A percentile compares a stretch with the other conserved stretches of the same genome.
Evolutionary conservation across 2,329 filamentous ascomycete species (phyloP).

Genomic region (Clonostachys rhizophaga): DNA sequence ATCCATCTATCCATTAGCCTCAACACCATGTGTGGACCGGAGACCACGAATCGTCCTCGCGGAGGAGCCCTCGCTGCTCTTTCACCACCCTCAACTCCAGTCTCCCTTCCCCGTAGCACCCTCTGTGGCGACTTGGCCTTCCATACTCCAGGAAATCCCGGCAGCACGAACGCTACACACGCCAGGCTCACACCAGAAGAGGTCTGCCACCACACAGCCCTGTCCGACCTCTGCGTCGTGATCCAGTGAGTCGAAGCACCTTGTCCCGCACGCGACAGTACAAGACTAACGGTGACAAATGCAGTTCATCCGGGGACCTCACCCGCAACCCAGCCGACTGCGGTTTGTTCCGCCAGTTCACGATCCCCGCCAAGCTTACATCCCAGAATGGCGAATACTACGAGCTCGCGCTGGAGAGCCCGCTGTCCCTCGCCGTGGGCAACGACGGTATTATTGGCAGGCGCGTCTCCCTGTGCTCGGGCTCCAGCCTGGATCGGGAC

Average conservation of each 20-base stretch:
- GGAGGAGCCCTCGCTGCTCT: constrained; percentile 42
- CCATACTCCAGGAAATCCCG: constrained; percentile 31
- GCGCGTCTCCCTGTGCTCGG: constrained; percentile 33
- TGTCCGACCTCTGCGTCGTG: constrained; percentile 25
- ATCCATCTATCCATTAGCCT: background rate
- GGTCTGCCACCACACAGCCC: constrained; percentile 4
- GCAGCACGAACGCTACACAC: constrained; percentile 32
- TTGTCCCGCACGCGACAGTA: background rate
- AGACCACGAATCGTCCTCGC: constrained; percentile 30
- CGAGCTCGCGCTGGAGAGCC: constrained; percentile 26
- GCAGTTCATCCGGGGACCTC: constrained; percentile 35
- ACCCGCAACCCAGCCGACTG: constrained; percentile 32
- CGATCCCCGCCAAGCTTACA: constrained; percentile 12
- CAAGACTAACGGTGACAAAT: background rate
- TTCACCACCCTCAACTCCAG: constrained; percentile 14
- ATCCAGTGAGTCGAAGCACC: constrained; percentile 33
- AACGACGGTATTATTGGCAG: constrained; percentile 41
- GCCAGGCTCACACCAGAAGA: constrained; percentile 29
- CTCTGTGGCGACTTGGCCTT: constrained; percentile 34
- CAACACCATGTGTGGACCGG: constrained; percentile 36
- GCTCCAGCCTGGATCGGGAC: constrained; percentile 9
- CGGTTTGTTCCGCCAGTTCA: constrained; percentile 32
- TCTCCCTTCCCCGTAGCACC: constrained; percentile 1
- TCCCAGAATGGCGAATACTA: constrained; percentile 9
- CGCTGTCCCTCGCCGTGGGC: constrained; percentile 38